phyloP scores from a whole-genome alignment of 257 asterid genomes.

The Salvia splendens region DNA sequence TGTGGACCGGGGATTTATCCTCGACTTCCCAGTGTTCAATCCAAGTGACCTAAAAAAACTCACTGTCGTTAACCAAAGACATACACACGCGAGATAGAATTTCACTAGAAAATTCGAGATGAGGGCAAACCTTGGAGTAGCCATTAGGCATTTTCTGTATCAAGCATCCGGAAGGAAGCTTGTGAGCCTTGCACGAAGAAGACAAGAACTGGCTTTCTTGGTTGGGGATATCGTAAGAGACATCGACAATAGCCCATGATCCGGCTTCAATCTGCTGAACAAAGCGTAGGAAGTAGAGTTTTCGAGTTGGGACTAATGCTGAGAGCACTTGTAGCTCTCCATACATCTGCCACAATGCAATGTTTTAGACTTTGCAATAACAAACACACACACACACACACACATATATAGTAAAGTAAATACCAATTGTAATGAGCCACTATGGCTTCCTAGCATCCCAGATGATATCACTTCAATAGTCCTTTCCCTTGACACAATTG shows the following conservation, averaged over 20 bases:
- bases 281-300: constrained; percentile 66
- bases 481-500: constrained; percentile 80
- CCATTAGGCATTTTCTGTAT: constrained; percentile 98
- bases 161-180: constrained; percentile 93
- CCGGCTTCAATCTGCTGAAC: constrained; percentile 87
- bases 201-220: constrained; percentile 62
- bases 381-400: neutral
- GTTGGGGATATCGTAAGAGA: constrained; percentile 71
- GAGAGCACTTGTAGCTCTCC: constrained; percentile 86
- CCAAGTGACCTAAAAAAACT: constrained; percentile 71
- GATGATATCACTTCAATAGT: constrained; percentile 76
- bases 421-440: constrained; percentile 83
- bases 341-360: constrained; percentile 64
- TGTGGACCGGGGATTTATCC: constrained; percentile 60
- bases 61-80: neutral
- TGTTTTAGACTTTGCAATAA: neutral
- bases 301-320: constrained; percentile 73
- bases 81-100: neutral
- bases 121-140: constrained; percentile 71
- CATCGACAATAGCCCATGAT: constrained; percentile 84
- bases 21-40: constrained; percentile 91
- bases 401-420: neutral
- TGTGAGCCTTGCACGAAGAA: constrained; percentile 48
- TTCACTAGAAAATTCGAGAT: no score
- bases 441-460: constrained; percentile 67